Evolutionary conservation across 768 basidiomycete species (phyloP).

Genomic region (Xerocomus spinulosus): DNA sequence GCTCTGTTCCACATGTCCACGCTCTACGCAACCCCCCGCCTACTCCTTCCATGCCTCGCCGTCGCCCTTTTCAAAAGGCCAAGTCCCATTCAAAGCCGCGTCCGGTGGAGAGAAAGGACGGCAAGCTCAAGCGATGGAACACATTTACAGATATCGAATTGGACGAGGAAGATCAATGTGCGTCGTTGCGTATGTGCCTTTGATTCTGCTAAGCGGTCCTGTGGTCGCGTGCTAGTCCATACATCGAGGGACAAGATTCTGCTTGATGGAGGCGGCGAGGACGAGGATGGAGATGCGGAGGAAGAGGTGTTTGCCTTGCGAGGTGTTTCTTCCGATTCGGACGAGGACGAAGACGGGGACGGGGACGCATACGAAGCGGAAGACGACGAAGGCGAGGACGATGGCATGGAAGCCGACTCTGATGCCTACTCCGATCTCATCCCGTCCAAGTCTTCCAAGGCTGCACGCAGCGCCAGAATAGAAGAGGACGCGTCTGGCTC

Average conservation of each 20-base stretch:
- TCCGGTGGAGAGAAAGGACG: slow-evolving; percentile 46
- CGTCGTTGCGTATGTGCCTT: slow-evolving; percentile 22
- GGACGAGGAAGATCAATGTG: slow-evolving; percentile 79
- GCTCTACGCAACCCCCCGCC: slow-evolving; percentile 19
- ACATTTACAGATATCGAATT: slow-evolving; percentile 61
- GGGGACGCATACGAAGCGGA: slow-evolving; percentile 30
- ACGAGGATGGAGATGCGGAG: slow-evolving; percentile 58
- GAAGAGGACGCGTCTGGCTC: slow-evolving; percentile 14
- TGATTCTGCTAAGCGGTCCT: not conserved
- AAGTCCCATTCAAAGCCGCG: slow-evolving; percentile 38
- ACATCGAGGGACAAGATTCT: slow-evolving; percentile 70
- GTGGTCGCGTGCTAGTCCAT: slow-evolving; percentile 49
- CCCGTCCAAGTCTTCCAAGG: slow-evolving; percentile 9
- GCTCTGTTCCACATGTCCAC: no score
- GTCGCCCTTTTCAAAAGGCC: slow-evolving; percentile 34
- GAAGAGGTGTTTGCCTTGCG: slow-evolving; percentile 72
- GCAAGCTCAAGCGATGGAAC: slow-evolving; percentile 63
- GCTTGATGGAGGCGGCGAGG: slow-evolving; percentile 55
- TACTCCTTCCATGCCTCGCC: slow-evolving; percentile 43
- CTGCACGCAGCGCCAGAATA: slow-evolving; percentile 14
- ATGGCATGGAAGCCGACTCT: slow-evolving; percentile 23
- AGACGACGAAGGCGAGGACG: slow-evolving; percentile 11
- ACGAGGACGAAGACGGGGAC: slow-evolving; percentile 29
- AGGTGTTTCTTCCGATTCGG: slow-evolving; percentile 41
- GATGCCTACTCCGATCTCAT: not conserved